Conservation (phyloP, 2,329 filamentous ascomycete species). For the Sporothrix euskadiensis region DNA sequence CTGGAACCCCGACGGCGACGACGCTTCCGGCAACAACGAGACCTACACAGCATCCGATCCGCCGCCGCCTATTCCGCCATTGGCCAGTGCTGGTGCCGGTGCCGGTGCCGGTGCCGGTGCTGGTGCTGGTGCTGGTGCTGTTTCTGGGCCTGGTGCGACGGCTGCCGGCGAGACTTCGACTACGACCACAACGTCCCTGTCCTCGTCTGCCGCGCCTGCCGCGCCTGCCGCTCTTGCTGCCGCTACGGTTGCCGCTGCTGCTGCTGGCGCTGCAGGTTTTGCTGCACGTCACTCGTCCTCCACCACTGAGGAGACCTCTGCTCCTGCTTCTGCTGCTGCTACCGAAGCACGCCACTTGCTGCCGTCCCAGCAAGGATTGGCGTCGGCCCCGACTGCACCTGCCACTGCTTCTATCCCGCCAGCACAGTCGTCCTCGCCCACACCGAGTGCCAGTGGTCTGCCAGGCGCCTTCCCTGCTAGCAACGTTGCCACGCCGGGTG, state of each 20-base stretch:
- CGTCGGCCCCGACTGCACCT: not conserved
- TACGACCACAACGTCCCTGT: not conserved
- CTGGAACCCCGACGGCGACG: constrained; percentile 56
- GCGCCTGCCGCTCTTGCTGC: not conserved
- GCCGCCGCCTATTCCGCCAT: constrained; percentile 18
- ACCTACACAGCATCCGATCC: not conserved
- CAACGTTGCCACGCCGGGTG: not conserved
- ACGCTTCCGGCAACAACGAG: constrained; percentile 35
- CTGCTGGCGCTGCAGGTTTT: not conserved
- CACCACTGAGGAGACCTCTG: not conserved
- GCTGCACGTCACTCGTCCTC: not conserved
- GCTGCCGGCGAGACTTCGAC: not conserved
- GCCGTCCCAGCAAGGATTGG: constrained; percentile 6
- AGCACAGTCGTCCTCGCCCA: not conserved
- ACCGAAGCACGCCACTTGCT: not conserved
- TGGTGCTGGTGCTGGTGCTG: not conserved
- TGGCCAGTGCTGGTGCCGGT: not conserved
- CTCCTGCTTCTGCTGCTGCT: not conserved
- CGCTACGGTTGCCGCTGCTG: not conserved
- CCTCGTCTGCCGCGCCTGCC: not conserved
- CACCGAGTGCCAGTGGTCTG: not conserved
- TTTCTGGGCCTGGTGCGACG: not conserved
- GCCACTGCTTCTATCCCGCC: not conserved
- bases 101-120: not conserved
- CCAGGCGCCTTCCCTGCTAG: constrained; percentile 8